Base-by-base conservation (phyloP, 345 rosid species). In the Linum usitatissimum region DNA sequence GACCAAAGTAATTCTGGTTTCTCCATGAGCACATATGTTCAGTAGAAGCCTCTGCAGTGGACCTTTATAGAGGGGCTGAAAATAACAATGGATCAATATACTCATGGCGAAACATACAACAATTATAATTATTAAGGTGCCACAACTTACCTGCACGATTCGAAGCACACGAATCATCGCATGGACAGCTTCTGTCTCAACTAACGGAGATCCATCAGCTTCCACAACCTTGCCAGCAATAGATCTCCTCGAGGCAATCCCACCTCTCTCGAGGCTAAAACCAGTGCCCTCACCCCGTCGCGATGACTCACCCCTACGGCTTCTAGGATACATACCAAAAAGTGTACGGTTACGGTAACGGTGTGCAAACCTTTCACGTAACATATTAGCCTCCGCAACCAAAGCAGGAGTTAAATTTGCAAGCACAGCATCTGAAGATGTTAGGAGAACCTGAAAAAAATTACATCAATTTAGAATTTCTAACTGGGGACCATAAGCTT, bases 361-460 rank as follows among this genome's bases (percentile, higher is more conserved):
- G 75, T 87, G 84, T 36, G 98, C 96, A 70, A 89, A 87, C 73
- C 98, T 87, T 75, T 92, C 98, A 20, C 98, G 92, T 71, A 92
- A 72, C 98, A 89, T 84, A 78, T 87, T 89, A 58, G 98, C 98
- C 91, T 92, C 98, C 64, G 96, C 93, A 63, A 92, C 95, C 66
- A 92, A 91, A 1, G 96, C 98, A 61, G 98, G 98, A 18, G 98
- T 89, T 68, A 92, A 84, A 81, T 89, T 92, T 64, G 98, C 91
- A 70, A 92, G 89, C 69, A 92, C 82, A 65, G 96, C 96, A 83
- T 92, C 98, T 18, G 93, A 85, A 38, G 98, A 92, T 31, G 98
- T 92, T 57, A 92, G 73, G 59, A 92, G 87, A 70, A 92, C 98
- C 98, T 92, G 79, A 62, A n/a, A 42, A 14, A 42, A 42, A 42